Evolutionary conservation across 108 stramenopile genomes (phyloP), one percentile per base, ranked within the genome.

Genomic region (Mediolabrus comicus): DNA sequence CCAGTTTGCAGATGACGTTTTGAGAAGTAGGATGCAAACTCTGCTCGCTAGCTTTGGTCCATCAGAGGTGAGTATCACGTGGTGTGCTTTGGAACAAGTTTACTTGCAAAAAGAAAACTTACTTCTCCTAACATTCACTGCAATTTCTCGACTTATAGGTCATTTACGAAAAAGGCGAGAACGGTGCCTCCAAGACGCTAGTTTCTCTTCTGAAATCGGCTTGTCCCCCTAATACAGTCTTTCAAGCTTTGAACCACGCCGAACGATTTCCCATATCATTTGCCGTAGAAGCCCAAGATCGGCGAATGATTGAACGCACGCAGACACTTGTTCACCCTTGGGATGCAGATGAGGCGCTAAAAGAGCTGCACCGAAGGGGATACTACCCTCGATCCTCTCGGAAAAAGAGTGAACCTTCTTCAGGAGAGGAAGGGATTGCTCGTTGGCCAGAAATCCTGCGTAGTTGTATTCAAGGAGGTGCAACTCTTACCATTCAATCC

Each of bases 1-100:
- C 10, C 96, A 98, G 69, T 99, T 99, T 83, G 96, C 92, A 1
- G 99, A 99, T 81, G 96, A 97, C 77, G 74, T 88, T 7, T 77
- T 95, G 54, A 87, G 97, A 53, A 86, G 90, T 32, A 78, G 97
- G 9, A 88, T 99, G 89, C 82, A 92, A 43, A 99, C 98, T 29
- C 83, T 99, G 30, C 73, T 99, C 31, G 79, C 96, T 16, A 71
- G 86, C 28, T 83, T 82, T 65, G 49, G 63, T 24, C 97, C 97
- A 27, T 92, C 92, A 8, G 99, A 99, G 79, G 83, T 97, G 49
- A 71, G 73, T 65, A 11, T 11, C 17, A 68, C 27, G 9, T 19
- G 58, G 8, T 2, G 56, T n/a, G 24, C 39, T 14, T n/a, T n/a
- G n/a, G n/a, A n/a, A n/a, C n/a, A n/a, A n/a, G n/a, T n/a, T n/a